Conservation (phyloP, 1,139 yeast genomes). For the Saccharomyces hybrid region DNA sequence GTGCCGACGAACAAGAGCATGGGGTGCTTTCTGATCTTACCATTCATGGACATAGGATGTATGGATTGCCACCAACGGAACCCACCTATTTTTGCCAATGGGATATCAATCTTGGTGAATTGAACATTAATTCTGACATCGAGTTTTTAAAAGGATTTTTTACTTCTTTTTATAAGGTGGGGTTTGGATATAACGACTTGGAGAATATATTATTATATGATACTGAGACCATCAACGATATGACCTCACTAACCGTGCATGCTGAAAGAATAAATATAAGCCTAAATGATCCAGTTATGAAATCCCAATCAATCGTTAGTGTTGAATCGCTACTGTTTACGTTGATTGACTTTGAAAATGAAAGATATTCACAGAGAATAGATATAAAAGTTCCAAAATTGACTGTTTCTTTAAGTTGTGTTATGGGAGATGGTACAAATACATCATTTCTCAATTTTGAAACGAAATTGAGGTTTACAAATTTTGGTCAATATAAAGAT, state of each 20-base stretch:
- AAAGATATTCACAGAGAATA: conserved; percentile 51
- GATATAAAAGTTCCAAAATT: conserved; percentile 44
- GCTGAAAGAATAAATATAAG: conserved; percentile 28
- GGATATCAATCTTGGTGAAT: conserved; percentile 65
- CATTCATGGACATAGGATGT: conserved; percentile 82
- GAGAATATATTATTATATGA: conserved; percentile 65
- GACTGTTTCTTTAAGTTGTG: conserved; percentile 24
- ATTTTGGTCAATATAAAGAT: conserved; percentile 50
- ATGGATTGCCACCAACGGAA: conserved; percentile 84
- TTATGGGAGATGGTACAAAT: conserved; percentile 14
- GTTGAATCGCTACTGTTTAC: conserved; percentile 39
- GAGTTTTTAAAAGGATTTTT: conserved; percentile 41
- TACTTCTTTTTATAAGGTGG: conserved; percentile 42
- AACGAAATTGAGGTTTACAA: conserved; percentile 53
- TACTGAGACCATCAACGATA: conserved; percentile 56
- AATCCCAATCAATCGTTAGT: conserved; percentile 26
- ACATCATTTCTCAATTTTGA: conserved; percentile 31
- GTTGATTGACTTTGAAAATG: conserved; percentile 63
- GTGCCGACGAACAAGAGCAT: conserved; percentile 9
- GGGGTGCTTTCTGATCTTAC: conserved; percentile 39
- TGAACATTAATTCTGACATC: conserved; percentile 47
- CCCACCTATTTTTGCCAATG: conserved; percentile 86
- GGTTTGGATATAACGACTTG: conserved; percentile 56
- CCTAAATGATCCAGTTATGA: conserved; percentile 29
- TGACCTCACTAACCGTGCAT: conserved; percentile 43